Evolutionary conservation across 768 basidiomycete species (phyloP), one percentile per base, ranked within the genome.

Genomic region (Pleurotus giganteus): DNA sequence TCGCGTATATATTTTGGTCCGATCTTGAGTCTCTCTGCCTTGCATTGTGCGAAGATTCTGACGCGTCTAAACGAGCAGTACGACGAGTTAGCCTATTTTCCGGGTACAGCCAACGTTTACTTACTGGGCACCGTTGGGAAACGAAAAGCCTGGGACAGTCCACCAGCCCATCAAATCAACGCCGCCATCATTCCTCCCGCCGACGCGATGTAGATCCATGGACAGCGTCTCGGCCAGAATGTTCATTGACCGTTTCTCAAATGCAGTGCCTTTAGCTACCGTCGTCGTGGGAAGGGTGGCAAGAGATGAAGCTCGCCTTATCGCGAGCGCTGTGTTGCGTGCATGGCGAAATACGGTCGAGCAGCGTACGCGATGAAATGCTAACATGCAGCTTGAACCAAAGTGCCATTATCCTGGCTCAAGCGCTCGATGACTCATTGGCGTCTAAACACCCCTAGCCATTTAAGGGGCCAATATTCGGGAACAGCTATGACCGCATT

Each of bases 131-230:
- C 45, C 42, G 3, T 27, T 37, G n/a, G n/a, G n/a, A 59, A 44
- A 15, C 19, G 7, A 11, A 19, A 17, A 41, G 39, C 62, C 54
- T 24, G 89, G 93, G 3, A 96, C 72, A 87, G 86, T 93, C 94
- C 94, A 96, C 91, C 92, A 95, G 13, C 94, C 94, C 51, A 87
- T 66, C 19, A 96, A 75, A 69, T 97, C 94, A 39, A 97, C 74
- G 0, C 94, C 94, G 4, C 94, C 92, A 66, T 96, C 94, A n/a
- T 83, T 78, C 62, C 78, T 84, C n/a, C 94, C 92, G 3, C 94
- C 94, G 13, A 94, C 84, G 47, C 84, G 82, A 43, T 71, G 76
- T 3, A 95, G 76, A 1, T 85, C 78, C 94, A 96, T 97, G 31
- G 88, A 90, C 46, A 95, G 72, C 43, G 82, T 68, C 2, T 78